Evolutionary conservation across 345 rosid species (phyloP), one percentile per base, ranked within the genome.

Genomic region (Arabis hirsuta): DNA sequence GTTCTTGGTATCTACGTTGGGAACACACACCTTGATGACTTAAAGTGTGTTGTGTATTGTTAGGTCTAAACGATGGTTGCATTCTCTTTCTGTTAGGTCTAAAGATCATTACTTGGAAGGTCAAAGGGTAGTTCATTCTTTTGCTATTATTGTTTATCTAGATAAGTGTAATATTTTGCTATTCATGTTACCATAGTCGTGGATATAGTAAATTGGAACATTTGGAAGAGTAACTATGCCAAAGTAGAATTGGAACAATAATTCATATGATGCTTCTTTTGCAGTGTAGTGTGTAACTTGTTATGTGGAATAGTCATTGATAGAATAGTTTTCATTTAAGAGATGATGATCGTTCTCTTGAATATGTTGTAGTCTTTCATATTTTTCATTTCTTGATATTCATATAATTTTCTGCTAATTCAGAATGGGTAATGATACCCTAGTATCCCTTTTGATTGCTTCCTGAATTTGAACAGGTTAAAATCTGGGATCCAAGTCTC

Each of bases 401-500:
- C 16, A 55, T n/a, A 14, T 67, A 36, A 27, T 69, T 63, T 56
- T 64, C 31, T 57, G 42, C 60, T 45, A 54, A 42, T 48, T 48
- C 13, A 48, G 58, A 55, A 47, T 56, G 39, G 66, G 32, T 54
- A 11, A 50, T 24, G 48, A 58, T 45, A 27, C 50, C 45, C 42
- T 43, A 54, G 38, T 44, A 26, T 44, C 50, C 46, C 45, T 66
- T 34, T 38, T 76, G 20, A 65, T 24, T 50, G 62, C 58, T 55
- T 62, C 65, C 31, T 24, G 59, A 38, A 56, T 65, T 70, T 45
- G 47, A 76, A 82, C 88, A 96, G 99, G 97, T 96, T 67, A 96
- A 87, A 67, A 87, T 96, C 62, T 96, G 99, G 99, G 99, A 96
- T 83, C 98, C 99, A 65, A 96, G 98, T 81, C 79, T 86, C 72